These are phyloP conservation scores for Cladophialophora yegresii DNA, from an alignment of 2,329 filamentous ascomycete genomes.

Conservation along the genomic window DNA sequence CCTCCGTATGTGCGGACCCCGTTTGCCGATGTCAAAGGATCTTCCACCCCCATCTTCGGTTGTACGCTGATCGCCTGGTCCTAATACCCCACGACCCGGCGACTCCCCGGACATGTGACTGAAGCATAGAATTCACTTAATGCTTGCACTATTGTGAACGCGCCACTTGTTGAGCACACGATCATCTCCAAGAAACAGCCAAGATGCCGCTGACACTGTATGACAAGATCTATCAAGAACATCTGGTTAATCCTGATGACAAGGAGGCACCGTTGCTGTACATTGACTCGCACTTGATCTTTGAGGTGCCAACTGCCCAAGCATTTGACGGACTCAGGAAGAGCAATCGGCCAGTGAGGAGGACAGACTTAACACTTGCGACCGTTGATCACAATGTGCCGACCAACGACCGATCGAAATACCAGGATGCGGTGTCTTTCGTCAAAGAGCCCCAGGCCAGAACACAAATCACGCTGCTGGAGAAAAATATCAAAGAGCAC, in stretches of 20 bases:
- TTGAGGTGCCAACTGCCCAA: constrained; percentile 99
- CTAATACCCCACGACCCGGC: constrained; percentile 13
- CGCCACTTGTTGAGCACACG: constrained; percentile 7
- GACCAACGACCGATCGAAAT: constrained; percentile 81
- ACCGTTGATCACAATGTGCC: constrained; percentile 98
- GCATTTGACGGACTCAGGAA: constrained; percentile 94
- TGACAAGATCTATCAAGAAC: constrained; percentile 20
- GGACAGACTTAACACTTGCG: constrained; percentile 92
- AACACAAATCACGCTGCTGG: constrained; percentile 88
- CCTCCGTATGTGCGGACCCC: not conserved
- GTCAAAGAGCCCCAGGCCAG: constrained; percentile 92
- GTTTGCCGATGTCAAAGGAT: not conserved
- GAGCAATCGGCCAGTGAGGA: constrained; percentile 78
- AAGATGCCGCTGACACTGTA: constrained; percentile 20
- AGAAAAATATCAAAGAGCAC: constrained; percentile 95
- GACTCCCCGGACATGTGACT: constrained; percentile 14
- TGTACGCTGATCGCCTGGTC: not conserved
- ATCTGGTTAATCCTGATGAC: constrained; percentile 20
- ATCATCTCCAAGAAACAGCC: constrained; percentile 7
- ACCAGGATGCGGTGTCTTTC: constrained; percentile 90
- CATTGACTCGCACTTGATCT: constrained; percentile 86
- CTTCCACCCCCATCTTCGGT: not conserved
- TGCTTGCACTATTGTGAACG: not conserved
- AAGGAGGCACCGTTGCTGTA: constrained; percentile 16
- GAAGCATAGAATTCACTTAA: constrained; percentile 4